These are phyloP conservation scores for Daldinia grandis DNA, from an alignment of 495 filamentous ascomycete species.

Conservation along the genomic window DNA sequence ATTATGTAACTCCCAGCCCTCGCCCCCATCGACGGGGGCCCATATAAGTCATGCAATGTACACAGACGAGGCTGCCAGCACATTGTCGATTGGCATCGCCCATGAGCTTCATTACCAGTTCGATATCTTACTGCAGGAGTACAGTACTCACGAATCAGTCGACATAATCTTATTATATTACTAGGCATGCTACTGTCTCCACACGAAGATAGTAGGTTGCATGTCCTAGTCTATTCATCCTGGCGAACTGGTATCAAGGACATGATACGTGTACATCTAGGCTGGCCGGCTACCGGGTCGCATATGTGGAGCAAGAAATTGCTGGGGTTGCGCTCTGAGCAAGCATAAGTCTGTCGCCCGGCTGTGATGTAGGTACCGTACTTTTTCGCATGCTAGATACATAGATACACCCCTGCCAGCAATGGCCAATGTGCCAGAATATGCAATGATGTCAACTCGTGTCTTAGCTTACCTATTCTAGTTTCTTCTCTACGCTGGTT, in stretches of 20 bases:
- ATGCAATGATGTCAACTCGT: neutral
- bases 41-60: no score
- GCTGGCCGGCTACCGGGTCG: neutral
- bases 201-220: neutral
- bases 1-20: no score
- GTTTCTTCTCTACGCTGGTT: neutral
- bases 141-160: no score
- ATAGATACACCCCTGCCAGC: neutral
- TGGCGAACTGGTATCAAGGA: neutral
- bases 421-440: neutral
- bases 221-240: neutral
- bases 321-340: neutral
- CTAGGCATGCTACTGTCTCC: neutral
- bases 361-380: neutral
- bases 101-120: no score
- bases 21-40: no score
- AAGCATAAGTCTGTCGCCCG: neutral
- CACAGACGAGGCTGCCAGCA: no score
- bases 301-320: neutral
- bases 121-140: no score
- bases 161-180: no score
- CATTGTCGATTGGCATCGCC: no score
- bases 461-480: neutral
- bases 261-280: neutral
- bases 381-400: neutral